Evolutionary conservation across 176 grass and related monocot genomes (phyloP).

Genomic region (Microstegium vimineum): DNA sequence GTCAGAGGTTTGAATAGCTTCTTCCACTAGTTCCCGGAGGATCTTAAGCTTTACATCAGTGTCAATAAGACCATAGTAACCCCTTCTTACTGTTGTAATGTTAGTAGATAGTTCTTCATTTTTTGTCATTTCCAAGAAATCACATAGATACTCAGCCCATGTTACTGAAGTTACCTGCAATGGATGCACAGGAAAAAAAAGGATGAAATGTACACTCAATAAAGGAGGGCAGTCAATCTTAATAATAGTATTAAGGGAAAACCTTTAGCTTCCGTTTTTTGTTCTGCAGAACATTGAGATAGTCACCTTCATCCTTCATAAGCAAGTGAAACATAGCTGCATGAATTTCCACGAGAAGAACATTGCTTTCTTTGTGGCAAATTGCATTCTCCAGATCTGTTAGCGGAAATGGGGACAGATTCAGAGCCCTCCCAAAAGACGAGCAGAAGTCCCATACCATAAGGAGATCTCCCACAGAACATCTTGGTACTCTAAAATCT

Average conservation of each 20-base stretch:
- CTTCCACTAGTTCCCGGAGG: constrained; percentile 57
- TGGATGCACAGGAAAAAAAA: constrained; percentile 1
- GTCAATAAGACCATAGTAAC: constrained; percentile 77
- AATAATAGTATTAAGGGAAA: not conserved
- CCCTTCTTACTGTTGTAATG: constrained; percentile 53
- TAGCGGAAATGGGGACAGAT: constrained; percentile 59
- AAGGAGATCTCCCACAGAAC: constrained; percentile 75
- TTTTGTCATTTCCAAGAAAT: constrained; percentile 65
- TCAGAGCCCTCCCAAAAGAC: constrained; percentile 64
- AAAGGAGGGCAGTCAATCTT: not conserved
- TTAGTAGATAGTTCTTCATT: constrained; percentile 39
- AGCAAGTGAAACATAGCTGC: constrained; percentile 58
- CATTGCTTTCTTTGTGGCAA: constrained; percentile 80
- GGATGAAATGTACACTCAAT: not conserved
- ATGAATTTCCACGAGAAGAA: constrained; percentile 67
- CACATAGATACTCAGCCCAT: constrained; percentile 74
- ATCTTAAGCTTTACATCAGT: constrained; percentile 59
- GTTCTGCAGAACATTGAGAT: constrained; percentile 43
- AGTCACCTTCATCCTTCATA: constrained; percentile 63
- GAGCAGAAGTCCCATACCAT: constrained; percentile 80
- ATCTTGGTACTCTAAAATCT: constrained; percentile 69
- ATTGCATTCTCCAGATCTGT: constrained; percentile 82
- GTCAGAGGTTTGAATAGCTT: constrained; percentile 57
- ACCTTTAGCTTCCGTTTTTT: constrained; percentile 69
- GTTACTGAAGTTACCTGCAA: constrained; percentile 60